A percentile compares a stretch with the other conserved stretches of the same genome.
Conservation (phyloP, 2,329 filamentous ascomycete species). For the Dactylellina parvicollis region DNA sequence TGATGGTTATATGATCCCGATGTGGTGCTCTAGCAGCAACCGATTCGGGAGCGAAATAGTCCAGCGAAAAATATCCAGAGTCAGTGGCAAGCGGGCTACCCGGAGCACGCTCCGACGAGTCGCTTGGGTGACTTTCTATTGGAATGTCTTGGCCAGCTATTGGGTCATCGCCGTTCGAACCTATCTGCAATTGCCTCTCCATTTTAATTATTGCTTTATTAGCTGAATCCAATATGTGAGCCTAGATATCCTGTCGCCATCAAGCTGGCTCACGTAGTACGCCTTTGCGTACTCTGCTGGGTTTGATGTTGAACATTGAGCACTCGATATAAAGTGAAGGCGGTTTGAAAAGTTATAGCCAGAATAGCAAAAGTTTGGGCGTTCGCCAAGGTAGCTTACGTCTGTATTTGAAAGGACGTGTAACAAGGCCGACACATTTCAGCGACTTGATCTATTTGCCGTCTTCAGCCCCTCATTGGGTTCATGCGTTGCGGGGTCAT, state of each 20-base stretch:
- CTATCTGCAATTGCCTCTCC: background rate
- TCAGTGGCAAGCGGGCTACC: background rate
- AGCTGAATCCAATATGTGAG: too few species aligned
- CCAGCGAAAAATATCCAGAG: slow-evolving; percentile 35
- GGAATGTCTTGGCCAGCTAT: background rate
- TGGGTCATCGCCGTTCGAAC: background rate
- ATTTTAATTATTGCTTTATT: too few species aligned
- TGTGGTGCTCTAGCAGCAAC: background rate
- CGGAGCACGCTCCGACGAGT: background rate
- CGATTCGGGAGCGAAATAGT: background rate
- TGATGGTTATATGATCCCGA: slow-evolving; percentile 1
- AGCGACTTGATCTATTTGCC: background rate
- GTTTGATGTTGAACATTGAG: too few species aligned
- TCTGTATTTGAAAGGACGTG: too few species aligned
- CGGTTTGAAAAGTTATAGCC: too few species aligned
- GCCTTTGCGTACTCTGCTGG: too few species aligned
- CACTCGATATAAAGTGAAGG: too few species aligned
- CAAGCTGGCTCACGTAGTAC: too few species aligned
- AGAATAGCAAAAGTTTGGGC: too few species aligned
- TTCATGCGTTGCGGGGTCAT: slow-evolving; percentile 4
- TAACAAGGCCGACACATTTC: slow-evolving; percentile 8
- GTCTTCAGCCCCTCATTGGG: background rate
- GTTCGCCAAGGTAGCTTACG: too few species aligned
- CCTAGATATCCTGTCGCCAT: too few species aligned
- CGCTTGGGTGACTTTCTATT: background rate